Evolutionary conservation across 345 rosid species (phyloP), one percentile per base, ranked within the genome.

Genomic region (Melastoma malabathricum): DNA sequence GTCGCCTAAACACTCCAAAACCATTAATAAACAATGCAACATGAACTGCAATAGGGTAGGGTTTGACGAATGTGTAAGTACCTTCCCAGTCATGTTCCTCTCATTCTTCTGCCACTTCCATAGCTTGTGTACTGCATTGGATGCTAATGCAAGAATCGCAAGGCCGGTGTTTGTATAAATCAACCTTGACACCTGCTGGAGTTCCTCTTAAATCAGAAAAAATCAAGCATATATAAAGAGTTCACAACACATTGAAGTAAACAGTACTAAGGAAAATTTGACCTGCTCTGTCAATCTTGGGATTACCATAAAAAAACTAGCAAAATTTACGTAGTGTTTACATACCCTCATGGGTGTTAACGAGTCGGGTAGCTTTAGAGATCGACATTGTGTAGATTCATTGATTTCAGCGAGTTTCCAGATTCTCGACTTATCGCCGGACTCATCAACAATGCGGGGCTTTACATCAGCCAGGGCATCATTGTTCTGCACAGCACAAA

Each of bases 21-120:
- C 41, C 23, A 0, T 34, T 34, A 34, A 6, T 34, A 34, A 34
- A 34, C 17, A 25, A 43, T 16, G n/a, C 43, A 51, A 51, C 14
- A 22, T 2, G 25, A 39, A 16, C 17, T 25, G 29, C 12, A 51
- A 31, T 17, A 51, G 22, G 38, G 18, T 4, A 31, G 41, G 43
- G 18, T 51, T 0, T 44, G 44, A 31, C 10, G 41, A 51, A 25
- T 56, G 43, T 39, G 48, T 23, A 14, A 38, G 46, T 64, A 88
- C 97, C 94, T 78, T 78, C 52, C 63, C 78, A 17, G 61, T 52
- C 48, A 17, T 13, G 58, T 77, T 78, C n/a, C 81, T 68, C 18
- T 84, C 94, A 70, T 65, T 80, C 63, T 76, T 73, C 60, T 73
- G 94, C 97, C 97, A 88, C 64, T 88, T 88, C 94, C 97, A 88